These are phyloP conservation scores for Neurospora discreta DNA, from an alignment of 495 filamentous ascomycete species.

Conservation along the genomic window DNA sequence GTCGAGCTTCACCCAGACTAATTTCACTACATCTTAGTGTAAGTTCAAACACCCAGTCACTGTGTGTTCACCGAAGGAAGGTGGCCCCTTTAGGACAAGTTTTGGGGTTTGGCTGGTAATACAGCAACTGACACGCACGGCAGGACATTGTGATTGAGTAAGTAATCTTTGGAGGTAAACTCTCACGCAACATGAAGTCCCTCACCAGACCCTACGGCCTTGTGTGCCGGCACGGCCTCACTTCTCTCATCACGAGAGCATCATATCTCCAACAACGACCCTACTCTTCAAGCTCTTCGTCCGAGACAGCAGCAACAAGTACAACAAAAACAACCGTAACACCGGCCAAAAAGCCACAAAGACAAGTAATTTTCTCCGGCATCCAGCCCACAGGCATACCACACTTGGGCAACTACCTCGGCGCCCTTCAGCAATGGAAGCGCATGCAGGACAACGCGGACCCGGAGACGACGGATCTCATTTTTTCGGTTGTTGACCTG, in stretches of 20 bases:
- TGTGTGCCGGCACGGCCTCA: background rate
- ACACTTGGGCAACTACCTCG: slow-evolving; percentile 94
- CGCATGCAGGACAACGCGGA: slow-evolving; percentile 55
- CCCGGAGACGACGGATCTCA: slow-evolving; percentile 40
- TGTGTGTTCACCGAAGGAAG: background rate
- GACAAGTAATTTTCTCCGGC: slow-evolving; percentile 68
- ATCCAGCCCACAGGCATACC: slow-evolving; percentile 94
- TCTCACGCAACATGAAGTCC: background rate
- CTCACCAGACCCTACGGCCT: background rate
- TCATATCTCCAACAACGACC: background rate
- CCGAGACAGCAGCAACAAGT: background rate
- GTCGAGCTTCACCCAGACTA: background rate
- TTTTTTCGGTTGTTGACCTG: slow-evolving; percentile 83
- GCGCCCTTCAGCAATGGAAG: slow-evolving; percentile 82
- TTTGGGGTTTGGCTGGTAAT: background rate
- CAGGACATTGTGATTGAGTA: background rate
- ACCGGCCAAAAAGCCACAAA: background rate
- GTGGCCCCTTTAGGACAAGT: background rate
- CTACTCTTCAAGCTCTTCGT: background rate
- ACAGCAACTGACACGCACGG: background rate
- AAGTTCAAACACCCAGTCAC: background rate
- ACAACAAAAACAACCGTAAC: background rate
- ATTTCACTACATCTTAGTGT: background rate
- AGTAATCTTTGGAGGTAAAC: background rate
- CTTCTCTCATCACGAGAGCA: background rate